Evolutionary conservation across 306 rosid species (phyloP).

Genomic region (Trifolium subterraneum): DNA sequence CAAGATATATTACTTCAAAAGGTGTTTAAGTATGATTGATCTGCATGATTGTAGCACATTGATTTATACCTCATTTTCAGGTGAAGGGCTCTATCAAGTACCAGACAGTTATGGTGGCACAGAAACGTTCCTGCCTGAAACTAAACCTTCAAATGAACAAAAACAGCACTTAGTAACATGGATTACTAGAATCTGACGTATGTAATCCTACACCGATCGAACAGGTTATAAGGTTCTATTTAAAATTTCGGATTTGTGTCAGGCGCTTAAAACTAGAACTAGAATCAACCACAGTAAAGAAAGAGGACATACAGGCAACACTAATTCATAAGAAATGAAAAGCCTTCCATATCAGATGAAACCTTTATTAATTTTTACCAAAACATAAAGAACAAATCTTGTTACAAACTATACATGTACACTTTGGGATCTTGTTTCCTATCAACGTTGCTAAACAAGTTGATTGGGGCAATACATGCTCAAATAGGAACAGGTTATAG

Average conservation of each 20-base stretch:
- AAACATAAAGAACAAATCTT: conserved; percentile 12
- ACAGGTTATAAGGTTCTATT: background rate
- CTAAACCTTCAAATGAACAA: background rate
- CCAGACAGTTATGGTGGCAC: background rate
- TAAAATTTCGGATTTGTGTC: background rate
- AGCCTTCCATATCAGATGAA: background rate
- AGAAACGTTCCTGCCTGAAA: background rate
- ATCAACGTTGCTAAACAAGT: conserved; percentile 13
- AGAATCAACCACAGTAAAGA: conserved; percentile 7
- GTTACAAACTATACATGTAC: conserved; percentile 17
- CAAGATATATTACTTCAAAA: background rate
- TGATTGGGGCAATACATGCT: conserved; percentile 2
- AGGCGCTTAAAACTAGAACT: background rate
- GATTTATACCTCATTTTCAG: background rate
- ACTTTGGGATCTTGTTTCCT: conserved; percentile 1
- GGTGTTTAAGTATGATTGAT: background rate
- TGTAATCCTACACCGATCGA: background rate
- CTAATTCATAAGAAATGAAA: background rate
- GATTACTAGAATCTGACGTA: background rate
- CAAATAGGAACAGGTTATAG: conserved; percentile 12
- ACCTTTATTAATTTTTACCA: background rate
- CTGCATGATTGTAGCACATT: background rate
- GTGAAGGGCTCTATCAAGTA: background rate
- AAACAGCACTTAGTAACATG: background rate
- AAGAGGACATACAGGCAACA: background rate